Percentiles rank a stretch among this genome's conserved stretches.
phyloP scores from a whole-genome alignment of 139 green algal genomes.

The Volvox reticuliferus region DNA sequence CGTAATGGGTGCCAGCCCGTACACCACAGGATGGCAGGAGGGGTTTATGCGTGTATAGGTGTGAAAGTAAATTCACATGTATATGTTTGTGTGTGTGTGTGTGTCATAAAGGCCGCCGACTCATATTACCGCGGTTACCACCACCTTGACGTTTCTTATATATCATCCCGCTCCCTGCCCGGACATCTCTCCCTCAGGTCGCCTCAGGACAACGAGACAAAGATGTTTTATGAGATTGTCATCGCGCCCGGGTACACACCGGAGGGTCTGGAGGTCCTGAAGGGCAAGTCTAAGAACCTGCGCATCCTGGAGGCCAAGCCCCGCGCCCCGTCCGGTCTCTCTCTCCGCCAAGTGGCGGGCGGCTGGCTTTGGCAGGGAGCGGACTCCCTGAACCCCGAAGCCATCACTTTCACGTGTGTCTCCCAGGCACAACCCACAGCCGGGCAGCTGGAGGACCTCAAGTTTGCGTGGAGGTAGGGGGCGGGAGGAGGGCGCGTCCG shows the following conservation, averaged over 20 bases:
- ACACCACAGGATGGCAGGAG: too few relatives aligned
- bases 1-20: neutral
- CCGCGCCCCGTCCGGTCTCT: conserved; percentile 72
- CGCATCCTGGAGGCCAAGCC: conserved; percentile 96
- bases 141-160: neutral
- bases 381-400: conserved; percentile 84
- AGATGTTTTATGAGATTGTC: conserved; percentile 99
- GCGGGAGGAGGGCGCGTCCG: too few relatives aligned
- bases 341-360: conserved; percentile 87
- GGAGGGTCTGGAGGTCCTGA: conserved; percentile 93
- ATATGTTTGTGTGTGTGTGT: neutral
- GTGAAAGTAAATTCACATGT: too few relatives aligned
- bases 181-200: conserved; percentile 52
- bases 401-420: conserved; percentile 90
- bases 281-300: conserved; percentile 98
- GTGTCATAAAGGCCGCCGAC: too few relatives aligned
- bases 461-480: conserved; percentile 93
- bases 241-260: conserved; percentile 96
- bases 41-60: too few relatives aligned
- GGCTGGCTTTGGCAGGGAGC: conserved; percentile 91
- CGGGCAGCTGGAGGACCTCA: conserved; percentile 93
- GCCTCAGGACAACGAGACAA: conserved; percentile 95
- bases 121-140: too few relatives aligned
- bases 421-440: conserved; percentile 88
- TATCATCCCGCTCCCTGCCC: neutral